These are phyloP conservation scores for Penicillium sp. DNA, from an alignment of 2,329 filamentous ascomycete species.

Conservation along the genomic window DNA sequence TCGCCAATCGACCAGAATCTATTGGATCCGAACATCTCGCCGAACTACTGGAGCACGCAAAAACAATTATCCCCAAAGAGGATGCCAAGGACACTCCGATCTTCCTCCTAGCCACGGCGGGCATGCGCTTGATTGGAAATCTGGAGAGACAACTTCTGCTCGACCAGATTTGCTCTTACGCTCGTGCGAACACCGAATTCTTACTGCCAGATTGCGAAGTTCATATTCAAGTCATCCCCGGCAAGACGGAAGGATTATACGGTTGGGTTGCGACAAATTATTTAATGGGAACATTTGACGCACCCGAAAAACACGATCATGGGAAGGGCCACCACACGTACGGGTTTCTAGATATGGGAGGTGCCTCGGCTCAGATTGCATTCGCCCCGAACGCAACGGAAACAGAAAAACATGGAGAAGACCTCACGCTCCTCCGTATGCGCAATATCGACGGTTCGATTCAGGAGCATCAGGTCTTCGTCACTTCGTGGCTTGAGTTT, in stretches of 20 bases:
- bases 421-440: conserved; percentile 83
- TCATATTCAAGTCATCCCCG: conserved; percentile 92
- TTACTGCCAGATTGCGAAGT: conserved; percentile 84
- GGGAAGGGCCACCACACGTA: conserved; percentile 92
- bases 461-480: conserved; percentile 86
- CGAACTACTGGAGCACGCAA: conserved; percentile 78
- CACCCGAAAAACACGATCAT: conserved; percentile 73
- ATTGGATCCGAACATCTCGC: conserved; percentile 84
- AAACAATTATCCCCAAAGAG: conserved; percentile 73
- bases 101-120: conserved; percentile 93
- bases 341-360: conserved; percentile 97
- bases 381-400: conserved; percentile 95
- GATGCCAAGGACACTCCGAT: conserved; percentile 84
- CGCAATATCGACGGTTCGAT: conserved; percentile 78
- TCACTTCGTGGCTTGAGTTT: conserved; percentile 95
- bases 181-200: conserved; percentile 76
- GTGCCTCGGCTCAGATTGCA: conserved; percentile 95
- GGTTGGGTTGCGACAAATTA: conserved; percentile 99
- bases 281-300: conserved; percentile 85
- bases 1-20: conserved; percentile 73
- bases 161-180: conserved; percentile 79
- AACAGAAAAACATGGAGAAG: conserved; percentile 83
- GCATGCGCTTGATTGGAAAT: conserved; percentile 83
- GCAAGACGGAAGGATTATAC: conserved; percentile 93
- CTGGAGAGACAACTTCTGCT: conserved; percentile 74